Evolutionary conservation across 1,284 basidiomycete genomes (phyloP), one percentile per base, ranked within the genome.

Genomic region (Anthracocystis setariae): DNA sequence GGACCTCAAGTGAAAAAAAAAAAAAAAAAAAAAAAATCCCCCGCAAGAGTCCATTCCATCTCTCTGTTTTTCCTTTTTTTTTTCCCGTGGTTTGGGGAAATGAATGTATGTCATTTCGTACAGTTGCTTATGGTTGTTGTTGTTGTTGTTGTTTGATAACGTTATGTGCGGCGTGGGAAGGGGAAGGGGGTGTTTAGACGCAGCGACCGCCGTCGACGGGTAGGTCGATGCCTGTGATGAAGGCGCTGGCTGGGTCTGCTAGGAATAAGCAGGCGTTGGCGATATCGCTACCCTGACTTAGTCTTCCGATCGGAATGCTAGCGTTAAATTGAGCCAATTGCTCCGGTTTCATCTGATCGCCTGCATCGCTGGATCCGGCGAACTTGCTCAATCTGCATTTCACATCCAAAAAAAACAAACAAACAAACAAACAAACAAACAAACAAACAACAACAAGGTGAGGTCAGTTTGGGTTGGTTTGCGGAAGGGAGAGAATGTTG

Each of bases 211-310:
- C 72, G 29, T 74, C 72, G 23, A 74, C 72, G 5, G 61, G 51
- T 8, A 74, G 17, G 17, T 74, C 72, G 20, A 67, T 56, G 1
- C 72, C 72, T 3, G 72, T 74, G 17, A 74, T 51, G 27, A 74
- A 74, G 3, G 15, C 5, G 9, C 46, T 52, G 0, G 29, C 38
- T 9, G 43, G 20, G 21, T 74, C 72, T 23, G 72, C 72, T n/a
- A 74, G 42, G 43, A 74, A 74, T 15, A 74, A 43, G 39, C 57
- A 64, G 9, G 72, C 72, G 35, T 74, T 74, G 8, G 63, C 72
- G 32, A 74, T 55, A 39, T 74, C 72, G 20, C 23, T 43, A 0
- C 58, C 68, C 24, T 66, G 49, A 8, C 35, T 38, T 3, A 74
- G 24, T 3, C 72, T 32, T 4, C 72, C 72, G 4, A 74, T 55